Evolutionary conservation across 768 basidiomycete species (phyloP), one percentile per base, ranked within the genome.

Genomic region (Rickenella mellea): DNA sequence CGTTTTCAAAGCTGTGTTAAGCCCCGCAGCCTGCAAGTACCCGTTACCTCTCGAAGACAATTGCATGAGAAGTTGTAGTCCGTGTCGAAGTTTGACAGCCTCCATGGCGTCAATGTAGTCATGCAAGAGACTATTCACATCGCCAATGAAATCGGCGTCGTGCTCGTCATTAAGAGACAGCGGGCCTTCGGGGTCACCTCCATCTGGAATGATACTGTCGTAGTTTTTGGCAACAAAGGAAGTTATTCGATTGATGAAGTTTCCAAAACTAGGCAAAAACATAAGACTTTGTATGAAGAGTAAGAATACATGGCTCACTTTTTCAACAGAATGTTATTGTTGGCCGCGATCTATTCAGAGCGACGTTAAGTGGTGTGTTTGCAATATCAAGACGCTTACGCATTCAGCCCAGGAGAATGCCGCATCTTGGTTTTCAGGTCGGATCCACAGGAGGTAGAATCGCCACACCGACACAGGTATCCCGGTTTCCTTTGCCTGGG

Each of bases 381-480:
- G 11, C 25, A 21, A 17, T 14, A 11, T 10, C 8, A 31, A 28
- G 3, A 24, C 24, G 3, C 84, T 58, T 58, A 90, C 89, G 55
- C 92, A 94, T 47, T 91, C 91, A 12, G 79, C 69, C 96, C 96
- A 99, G 0, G 92, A 90, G 68, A 99, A 99, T 71, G 88, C 91
- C 35, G 93, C 78, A 57, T 99, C 96, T 15, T 80, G 80, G 6
- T 80, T 91, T 64, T 99, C 96, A 2, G 96, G 96, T 39, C 96
- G 71, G 10, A 89, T 83, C 6, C 88, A 85, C 12, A 99, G 70
- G 10, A 99, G 70, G 63, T 96, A 98, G 61, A 94, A 99, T 44
- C 96, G 71, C 96, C 94, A 99, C 6, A 98, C 94, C 0, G 89
- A 91, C 0, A 91, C 64, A 19, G 94, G 86, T 32, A 96, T 84